Percentiles rank a stretch among this genome's conserved stretches.
These are phyloP conservation scores for Sherardia arvensis DNA, from an alignment of 257 asterid genomes.

Conservation along the genomic window DNA sequence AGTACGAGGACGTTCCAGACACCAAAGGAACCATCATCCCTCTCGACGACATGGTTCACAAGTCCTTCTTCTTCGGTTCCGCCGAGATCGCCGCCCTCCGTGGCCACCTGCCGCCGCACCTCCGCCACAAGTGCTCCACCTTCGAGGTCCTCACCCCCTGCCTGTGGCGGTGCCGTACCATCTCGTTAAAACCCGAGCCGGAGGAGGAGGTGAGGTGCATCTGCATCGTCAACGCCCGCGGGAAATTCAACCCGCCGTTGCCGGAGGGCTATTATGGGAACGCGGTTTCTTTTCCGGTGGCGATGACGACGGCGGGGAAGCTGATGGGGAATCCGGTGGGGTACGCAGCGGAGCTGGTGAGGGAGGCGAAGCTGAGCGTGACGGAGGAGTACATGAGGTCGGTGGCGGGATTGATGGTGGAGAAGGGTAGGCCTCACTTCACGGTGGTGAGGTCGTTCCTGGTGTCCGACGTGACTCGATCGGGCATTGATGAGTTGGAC, in stretches of 20 bases:
- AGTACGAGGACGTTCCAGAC: conserved; percentile 36
- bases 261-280: conserved; percentile 32
- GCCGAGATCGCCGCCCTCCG: conserved; percentile 34
- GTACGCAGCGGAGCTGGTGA: conserved; percentile 24
- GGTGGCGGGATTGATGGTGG: conserved; percentile 27
- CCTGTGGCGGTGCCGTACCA: conserved; percentile 26
- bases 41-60: conserved; percentile 32
- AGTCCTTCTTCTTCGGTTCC: conserved; percentile 42
- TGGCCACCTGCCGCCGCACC: conserved; percentile 25
- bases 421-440: conserved; percentile 23
- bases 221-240: conserved; percentile 18
- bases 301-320: conserved; percentile 18
- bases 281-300: conserved; percentile 22
- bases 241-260: conserved; percentile 11
- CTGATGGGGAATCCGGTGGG: conserved; percentile 21
- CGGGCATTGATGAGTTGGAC: conserved; percentile 42
- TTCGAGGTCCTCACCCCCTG: conserved; percentile 28
- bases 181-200: conserved; percentile 19
- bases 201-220: conserved; percentile 21
- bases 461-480: conserved; percentile 37
- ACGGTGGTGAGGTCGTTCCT: conserved; percentile 22
- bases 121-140: conserved; percentile 27
- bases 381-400: conserved; percentile 27
- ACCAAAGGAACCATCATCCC: conserved; percentile 28
- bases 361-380: conserved; percentile 18